Base-by-base conservation (phyloP, 257 asterid species). In the Petrea volubilis region DNA sequence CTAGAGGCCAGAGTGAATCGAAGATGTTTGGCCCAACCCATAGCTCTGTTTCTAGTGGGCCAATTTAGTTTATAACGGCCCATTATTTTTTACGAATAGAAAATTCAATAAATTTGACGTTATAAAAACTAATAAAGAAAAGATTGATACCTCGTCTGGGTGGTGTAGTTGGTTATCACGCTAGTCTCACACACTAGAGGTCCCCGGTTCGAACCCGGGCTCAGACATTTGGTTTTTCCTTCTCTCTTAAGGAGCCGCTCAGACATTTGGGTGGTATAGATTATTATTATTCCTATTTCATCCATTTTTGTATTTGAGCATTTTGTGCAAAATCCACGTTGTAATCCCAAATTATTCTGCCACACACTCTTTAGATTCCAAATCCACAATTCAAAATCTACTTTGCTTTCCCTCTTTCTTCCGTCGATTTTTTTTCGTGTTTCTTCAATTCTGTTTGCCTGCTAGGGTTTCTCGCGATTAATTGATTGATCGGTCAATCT, bases 161-260 rank as follows among this genome's bases (percentile, higher is more conserved):
- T 91, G 97, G 99, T 91, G 98, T 89, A 91, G 98, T 94, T 15
- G 95, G 98, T 90, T 92, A 92, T 92, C 99, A 95, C 96, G 96
- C 95, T 95, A 90, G 98, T 92, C 97, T 95, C 96, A 92, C 99
- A 95, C 98, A 85, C 97, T 88, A 95, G 96, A 90, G 96, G 97
- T 92, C 97, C 98, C 98, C 96, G 89, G 97, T 95, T 95, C 96
- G 97, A 92, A 85, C 96, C 99, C 95, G 95, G 97, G 93, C 96
- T 94, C 88, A 94, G 96, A 91, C 90, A 81, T 3, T n/a, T n/a
- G 1, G n/a, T 17, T n/a, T 47, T 38, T 38, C 10, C 43, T 38
- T 38, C 43, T 38, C 10, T 38, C 1, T 38, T 38, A 3, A 38
- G 43, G n/a, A n/a, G n/a, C n/a, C n/a, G n/a, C n/a, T n/a, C n/a